Percentiles rank a stretch among this genome's conserved stretches.
Evolutionary conservation across 805 yeast genomes (phyloP).

Genomic region (Candida gorgasii): DNA sequence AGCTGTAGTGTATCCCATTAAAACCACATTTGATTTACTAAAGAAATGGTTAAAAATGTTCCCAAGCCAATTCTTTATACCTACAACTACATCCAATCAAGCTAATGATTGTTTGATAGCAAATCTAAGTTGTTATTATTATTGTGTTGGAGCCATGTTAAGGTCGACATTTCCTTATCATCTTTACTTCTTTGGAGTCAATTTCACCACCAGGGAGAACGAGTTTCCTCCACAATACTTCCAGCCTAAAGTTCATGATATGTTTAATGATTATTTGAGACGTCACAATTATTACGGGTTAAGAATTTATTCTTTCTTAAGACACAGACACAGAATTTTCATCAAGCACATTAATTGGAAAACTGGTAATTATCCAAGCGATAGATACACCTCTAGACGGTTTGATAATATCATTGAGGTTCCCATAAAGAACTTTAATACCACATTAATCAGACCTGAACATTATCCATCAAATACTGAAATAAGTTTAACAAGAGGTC

Average conservation of each 20-base stretch:
- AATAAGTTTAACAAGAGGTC: slow-evolving; percentile 8
- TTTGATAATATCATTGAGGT: slow-evolving; percentile 22
- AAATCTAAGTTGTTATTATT: slow-evolving; percentile 23
- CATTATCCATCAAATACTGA: slow-evolving; percentile 18
- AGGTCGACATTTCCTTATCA: slow-evolving; percentile 25
- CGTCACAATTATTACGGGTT: slow-evolving; percentile 27
- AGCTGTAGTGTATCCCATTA: slow-evolving; percentile 22
- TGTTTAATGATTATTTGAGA: slow-evolving; percentile 20
- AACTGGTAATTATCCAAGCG: slow-evolving; percentile 11
- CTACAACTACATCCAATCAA: neutral
- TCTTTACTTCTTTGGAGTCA: slow-evolving; percentile 23
- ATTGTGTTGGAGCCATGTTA: slow-evolving; percentile 22
- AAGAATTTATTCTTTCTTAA: slow-evolving; percentile 25
- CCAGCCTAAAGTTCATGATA: neutral
- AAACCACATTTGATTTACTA: slow-evolving; percentile 18
- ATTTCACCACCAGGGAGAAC: slow-evolving; percentile 18
- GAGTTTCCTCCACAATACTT: slow-evolving; percentile 13
- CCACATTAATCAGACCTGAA: slow-evolving; percentile 25
- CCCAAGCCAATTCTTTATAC: slow-evolving; percentile 16
- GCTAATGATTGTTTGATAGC: slow-evolving; percentile 19
- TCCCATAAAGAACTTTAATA: slow-evolving; percentile 23
- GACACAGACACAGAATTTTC: slow-evolving; percentile 21
- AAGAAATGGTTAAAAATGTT: slow-evolving; percentile 22
- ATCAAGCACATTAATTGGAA: slow-evolving; percentile 20
- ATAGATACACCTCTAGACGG: slow-evolving; percentile 18